Conservation (phyloP, 2,329 filamentous ascomycete species). For the Venturia asperata region DNA sequence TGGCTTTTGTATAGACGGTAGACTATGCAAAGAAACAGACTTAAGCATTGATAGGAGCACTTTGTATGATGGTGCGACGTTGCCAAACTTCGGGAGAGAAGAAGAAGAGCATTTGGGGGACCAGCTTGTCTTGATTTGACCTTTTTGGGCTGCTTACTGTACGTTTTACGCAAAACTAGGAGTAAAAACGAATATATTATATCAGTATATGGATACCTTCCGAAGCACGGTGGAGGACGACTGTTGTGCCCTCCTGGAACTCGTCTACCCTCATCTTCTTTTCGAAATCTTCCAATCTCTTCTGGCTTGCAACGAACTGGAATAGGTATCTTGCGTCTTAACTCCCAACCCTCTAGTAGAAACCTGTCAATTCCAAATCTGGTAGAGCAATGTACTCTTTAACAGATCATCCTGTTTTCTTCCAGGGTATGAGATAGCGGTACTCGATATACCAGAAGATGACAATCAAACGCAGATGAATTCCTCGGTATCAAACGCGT, state of each 20-base stretch:
- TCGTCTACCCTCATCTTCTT: too few relatives aligned
- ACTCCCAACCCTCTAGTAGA: too few relatives aligned
- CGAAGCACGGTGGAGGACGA: too few relatives aligned
- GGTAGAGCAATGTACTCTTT: too few relatives aligned
- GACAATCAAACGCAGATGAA: not conserved
- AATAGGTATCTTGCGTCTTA: too few relatives aligned
- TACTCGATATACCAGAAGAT: not conserved
- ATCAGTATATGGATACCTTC: not conserved
- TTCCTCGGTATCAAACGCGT: not conserved
- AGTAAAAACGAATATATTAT: not conserved
- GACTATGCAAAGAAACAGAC: not conserved
- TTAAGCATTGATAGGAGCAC: not conserved
- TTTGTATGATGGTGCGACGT: constrained; percentile 11
- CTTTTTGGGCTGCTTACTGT: not conserved
- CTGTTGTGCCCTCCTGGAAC: too few relatives aligned
- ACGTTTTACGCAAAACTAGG: not conserved
- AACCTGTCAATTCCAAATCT: too few relatives aligned
- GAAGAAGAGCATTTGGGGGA: not conserved
- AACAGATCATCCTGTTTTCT: too few relatives aligned
- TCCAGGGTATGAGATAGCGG: not conserved
- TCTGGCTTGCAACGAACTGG: too few relatives aligned
- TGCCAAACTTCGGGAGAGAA: not conserved
- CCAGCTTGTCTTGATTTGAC: not conserved
- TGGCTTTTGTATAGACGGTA: constrained; percentile 49
- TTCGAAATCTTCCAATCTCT: too few relatives aligned